Base-by-base conservation (phyloP, 768 basidiomycete species). In the Pisolithus albus region DNA sequence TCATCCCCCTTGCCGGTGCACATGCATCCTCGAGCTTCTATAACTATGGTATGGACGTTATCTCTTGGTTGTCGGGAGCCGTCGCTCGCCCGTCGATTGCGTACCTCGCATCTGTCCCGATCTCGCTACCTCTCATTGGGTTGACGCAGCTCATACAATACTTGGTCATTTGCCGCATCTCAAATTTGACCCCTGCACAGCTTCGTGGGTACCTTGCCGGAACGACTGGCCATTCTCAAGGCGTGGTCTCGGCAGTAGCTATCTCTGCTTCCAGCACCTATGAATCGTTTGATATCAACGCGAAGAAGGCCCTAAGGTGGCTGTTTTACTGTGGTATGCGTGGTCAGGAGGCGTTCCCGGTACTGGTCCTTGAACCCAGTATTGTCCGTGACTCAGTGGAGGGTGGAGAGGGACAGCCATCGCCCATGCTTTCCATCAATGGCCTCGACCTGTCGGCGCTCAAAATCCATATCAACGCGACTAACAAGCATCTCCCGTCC, bases 181-280 rank as follows among this genome's bases (percentile, higher is more conserved):
- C 83, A 19, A 81, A 83, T 51, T 70, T 91, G 40, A 82, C 82
- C 7, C 92, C 92, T 0, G 89, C 84, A 8, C 81, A 94, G 61
- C 77, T 96, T 65, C 82, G 88, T 37, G 70, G 75, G 43, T 79
- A 79, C 43, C 77, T 98, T 50, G 75, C 81, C 9, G 95, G 95
- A 32, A 82, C 93, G 2, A 98, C 96, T 15, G 96, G 96, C 30
- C 96, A 99, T 71, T 97, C 94, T 2, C 95, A 98, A 69, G 96
- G 96, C 58, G 83, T 99, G 59, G 84, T 96, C 45, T 91, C 94
- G 11, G 96, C 96, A n/a, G 80, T 94, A 48, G 84, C 81, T 37
- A 82, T 97, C 61, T 79, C 94, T 7, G 82, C 89, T 5, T 92
- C 93, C 5, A 75, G 75, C 16, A 82, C 83, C 23, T 82, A 84